Evolutionary conservation across 805 yeast genomes (phyloP), one percentile per base, ranked within the genome.

Genomic region (Ogataea polymorpha): DNA sequence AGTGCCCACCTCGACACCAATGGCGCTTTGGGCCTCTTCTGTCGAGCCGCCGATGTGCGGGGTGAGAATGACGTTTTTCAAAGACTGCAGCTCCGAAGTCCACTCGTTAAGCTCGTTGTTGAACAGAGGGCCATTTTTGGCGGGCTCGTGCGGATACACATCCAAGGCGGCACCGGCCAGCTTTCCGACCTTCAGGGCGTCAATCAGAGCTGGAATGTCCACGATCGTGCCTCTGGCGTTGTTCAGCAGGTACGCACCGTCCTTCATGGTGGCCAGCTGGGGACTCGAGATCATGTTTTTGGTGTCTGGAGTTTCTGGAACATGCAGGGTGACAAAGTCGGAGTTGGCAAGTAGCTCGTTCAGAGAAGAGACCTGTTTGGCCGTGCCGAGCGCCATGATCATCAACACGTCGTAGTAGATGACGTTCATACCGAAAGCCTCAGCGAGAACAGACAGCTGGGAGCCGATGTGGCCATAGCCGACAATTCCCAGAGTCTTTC

Each of bases 11-110:
- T 93, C 99, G 46, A 91, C 73, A 70, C 99, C 99, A 61, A 93
- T 93, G 29, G 98, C 96, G 42, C 86, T 77, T 75, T 93, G 99
- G 27, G 99, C 99, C 74, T 93, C 99, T 68, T 91, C 98, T 35
- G 99, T 93, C 37, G 97, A 89, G 53, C 99, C 99, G 70, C 99
- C 99, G 55, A 93, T 93, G 63, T 93, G 99, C 24, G 99, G 99
- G 41, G 98, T 83, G 59, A 93, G 75, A 51, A 93, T 89, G 48
- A 91, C 80, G 68, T 93, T 93, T 70, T 90, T 80, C 63, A 89
- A 75, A 9, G 85, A 70, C 54, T 80, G 75, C 55, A 93, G 76
- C 62, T 90, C 96, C 24, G 86, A 72, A 48, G 86, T 77, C 90
- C 96, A 93, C 30, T 70, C 54, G 69, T 91, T 91, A 62, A 93